phyloP scores from a whole-genome alignment of 805 yeast genomes.

The Millerozyma miso region DNA sequence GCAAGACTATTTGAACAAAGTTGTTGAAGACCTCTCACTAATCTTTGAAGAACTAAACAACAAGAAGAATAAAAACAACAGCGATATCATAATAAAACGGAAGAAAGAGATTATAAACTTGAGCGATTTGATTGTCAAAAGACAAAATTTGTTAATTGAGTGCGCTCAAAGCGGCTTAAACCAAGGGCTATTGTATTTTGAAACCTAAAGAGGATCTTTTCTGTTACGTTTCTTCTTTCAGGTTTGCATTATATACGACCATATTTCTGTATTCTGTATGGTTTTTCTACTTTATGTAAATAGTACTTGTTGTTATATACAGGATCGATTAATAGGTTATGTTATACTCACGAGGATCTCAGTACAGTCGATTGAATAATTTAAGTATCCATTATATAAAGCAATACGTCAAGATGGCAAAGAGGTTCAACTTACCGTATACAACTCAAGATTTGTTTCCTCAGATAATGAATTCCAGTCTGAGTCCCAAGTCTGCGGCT shows the following conservation, averaged over 20 bases:
- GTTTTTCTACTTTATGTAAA: not conserved
- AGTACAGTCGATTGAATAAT: not conserved
- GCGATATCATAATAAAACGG: constrained; percentile 30
- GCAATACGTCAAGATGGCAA: constrained; percentile 21
- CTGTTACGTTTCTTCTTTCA: too few species aligned
- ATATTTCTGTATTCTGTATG: constrained; percentile 1
- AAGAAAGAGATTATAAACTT: constrained; percentile 39
- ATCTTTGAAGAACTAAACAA: constrained; percentile 45
- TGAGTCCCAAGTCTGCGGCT: constrained; percentile 10
- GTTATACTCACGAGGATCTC: constrained; percentile 3
- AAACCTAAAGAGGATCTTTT: constrained; percentile 2
- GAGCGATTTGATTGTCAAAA: constrained; percentile 37
- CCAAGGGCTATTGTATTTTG: constrained; percentile 26
- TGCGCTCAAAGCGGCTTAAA: constrained; percentile 40
- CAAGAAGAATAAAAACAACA: constrained; percentile 20
- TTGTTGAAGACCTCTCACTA: constrained; percentile 67
- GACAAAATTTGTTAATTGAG: constrained; percentile 40
- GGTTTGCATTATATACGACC: too few species aligned
- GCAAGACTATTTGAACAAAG: constrained; percentile 58
- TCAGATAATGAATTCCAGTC: constrained; percentile 17
- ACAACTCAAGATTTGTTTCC: constrained; percentile 42
- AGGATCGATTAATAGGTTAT: constrained; percentile 5
- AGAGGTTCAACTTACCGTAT: constrained; percentile 37
- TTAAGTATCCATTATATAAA: not conserved
- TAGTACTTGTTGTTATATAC: not conserved